Conservation (phyloP, 345 rosid genomes). For the Carallia pectinifolia region DNA sequence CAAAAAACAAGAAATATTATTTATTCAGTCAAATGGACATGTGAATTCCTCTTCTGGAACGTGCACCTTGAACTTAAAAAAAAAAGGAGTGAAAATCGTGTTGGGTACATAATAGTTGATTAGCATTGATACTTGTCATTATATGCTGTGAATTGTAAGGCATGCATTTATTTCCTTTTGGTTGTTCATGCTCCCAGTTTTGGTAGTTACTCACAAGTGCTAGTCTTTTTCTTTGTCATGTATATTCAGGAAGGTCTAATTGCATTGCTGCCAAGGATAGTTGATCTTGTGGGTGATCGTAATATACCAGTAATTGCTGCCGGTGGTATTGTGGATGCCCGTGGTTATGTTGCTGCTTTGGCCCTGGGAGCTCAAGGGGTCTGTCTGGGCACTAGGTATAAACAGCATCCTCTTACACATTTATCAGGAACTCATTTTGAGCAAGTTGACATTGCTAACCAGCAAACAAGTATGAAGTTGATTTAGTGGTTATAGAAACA, state of each 20-base stretch:
- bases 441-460: background rate
- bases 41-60: too few relatives aligned
- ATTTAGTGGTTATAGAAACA: too few relatives aligned
- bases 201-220: background rate
- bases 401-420: background rate
- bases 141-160: too few relatives aligned
- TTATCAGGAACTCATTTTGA: background rate
- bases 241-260: constrained; percentile 57
- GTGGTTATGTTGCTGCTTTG: constrained; percentile 86
- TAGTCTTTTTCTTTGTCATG: background rate
- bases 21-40: too few relatives aligned
- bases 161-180: too few relatives aligned
- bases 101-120: too few relatives aligned
- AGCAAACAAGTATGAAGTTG: background rate
- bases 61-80: too few relatives aligned
- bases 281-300: constrained; percentile 55
- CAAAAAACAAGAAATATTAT: too few relatives aligned
- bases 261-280: constrained; percentile 73
- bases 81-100: too few relatives aligned
- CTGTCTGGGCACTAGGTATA: constrained; percentile 84
- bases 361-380: constrained; percentile 87
- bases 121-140: too few relatives aligned
- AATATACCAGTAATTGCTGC: constrained; percentile 84
- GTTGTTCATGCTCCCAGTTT: background rate
- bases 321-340: constrained; percentile 74